Evolutionary conservation across 352 stramenopile genomes (phyloP).

Genomic region (Phytophthora sp.): DNA sequence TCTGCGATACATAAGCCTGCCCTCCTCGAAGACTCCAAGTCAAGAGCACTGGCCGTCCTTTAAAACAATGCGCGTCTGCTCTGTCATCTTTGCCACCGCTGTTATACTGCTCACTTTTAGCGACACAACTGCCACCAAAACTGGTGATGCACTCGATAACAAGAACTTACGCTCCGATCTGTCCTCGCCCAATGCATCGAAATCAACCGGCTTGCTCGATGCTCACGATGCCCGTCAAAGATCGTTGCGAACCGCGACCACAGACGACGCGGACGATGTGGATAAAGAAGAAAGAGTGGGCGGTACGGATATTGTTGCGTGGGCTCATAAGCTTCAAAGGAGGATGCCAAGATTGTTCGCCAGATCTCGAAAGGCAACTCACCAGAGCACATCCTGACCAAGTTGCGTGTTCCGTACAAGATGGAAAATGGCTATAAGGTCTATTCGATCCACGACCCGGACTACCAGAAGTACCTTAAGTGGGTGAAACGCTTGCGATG

Average conservation of each 20-base stretch:
- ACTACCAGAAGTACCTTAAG: neutral
- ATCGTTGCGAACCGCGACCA: neutral
- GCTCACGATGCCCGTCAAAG: neutral
- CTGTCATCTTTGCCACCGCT: neutral
- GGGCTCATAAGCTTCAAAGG: neutral
- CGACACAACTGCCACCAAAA: neutral
- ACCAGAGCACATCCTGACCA: neutral
- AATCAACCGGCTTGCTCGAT: neutral
- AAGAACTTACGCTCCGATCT: neutral
- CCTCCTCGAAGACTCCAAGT: neutral
- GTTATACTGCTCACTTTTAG: neutral
- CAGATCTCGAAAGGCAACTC: neutral
- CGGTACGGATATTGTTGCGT: neutral
- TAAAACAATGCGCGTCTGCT: neutral
- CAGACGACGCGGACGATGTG: neutral
- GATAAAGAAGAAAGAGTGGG: neutral
- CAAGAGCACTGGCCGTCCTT: neutral
- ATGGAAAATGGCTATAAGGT: neutral
- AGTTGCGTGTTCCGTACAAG: neutral
- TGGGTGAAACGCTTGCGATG: neutral
- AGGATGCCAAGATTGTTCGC: neutral
- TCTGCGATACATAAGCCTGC: neutral
- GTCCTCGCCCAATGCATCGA: neutral
- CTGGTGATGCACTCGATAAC: neutral
- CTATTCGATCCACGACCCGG: neutral